Percentiles rank a stretch among this genome's conserved stretches.
phyloP scores from a whole-genome alignment of 2,329 filamentous ascomycete species.

The Alternaria gaisen region DNA sequence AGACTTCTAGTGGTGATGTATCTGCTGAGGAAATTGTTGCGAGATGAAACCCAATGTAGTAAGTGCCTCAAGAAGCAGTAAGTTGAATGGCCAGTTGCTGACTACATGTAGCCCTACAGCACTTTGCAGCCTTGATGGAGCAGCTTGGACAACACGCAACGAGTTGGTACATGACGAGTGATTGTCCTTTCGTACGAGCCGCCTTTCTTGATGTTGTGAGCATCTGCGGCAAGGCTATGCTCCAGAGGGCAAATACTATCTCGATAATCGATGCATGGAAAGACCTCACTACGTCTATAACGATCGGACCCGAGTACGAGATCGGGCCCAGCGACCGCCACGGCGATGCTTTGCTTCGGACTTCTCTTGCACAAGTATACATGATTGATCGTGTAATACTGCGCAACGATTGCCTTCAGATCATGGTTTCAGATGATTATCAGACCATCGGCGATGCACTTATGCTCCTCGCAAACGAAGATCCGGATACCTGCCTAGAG shows the following conservation, averaged over 20 bases:
- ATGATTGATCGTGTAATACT: conserved; percentile 39
- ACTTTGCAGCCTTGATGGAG: conserved; percentile 29
- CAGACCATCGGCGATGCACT: conserved; percentile 38
- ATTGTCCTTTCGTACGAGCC: conserved; percentile 47
- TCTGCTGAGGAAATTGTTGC: conserved; percentile 36
- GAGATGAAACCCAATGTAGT: conserved; percentile 20
- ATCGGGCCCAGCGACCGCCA: conserved; percentile 16
- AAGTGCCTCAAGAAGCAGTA: conserved; percentile 5
- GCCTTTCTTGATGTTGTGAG: conserved; percentile 50
- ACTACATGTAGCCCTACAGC: conserved; percentile 21
- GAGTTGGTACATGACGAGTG: conserved; percentile 26
- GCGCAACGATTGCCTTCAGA: conserved; percentile 19
- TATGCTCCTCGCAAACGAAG: conserved; percentile 29
- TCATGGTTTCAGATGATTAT: conserved; percentile 25
- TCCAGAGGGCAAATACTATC: conserved; percentile 28
- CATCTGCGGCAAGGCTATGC: conserved; percentile 35
- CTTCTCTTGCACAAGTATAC: conserved; percentile 34
- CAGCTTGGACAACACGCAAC: conserved; percentile 25
- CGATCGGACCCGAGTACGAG: conserved; percentile 31
- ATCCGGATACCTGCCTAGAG: conserved; percentile 39
- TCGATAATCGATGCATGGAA: conserved; percentile 32
- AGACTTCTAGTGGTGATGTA: conserved; percentile 45
- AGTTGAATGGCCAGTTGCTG: conserved; percentile 3
- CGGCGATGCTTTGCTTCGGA: conserved; percentile 29
- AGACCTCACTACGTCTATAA: conserved; percentile 26